Conservation (phyloP, 352 stramenopile genomes). For the Phytophthora brassicae region DNA sequence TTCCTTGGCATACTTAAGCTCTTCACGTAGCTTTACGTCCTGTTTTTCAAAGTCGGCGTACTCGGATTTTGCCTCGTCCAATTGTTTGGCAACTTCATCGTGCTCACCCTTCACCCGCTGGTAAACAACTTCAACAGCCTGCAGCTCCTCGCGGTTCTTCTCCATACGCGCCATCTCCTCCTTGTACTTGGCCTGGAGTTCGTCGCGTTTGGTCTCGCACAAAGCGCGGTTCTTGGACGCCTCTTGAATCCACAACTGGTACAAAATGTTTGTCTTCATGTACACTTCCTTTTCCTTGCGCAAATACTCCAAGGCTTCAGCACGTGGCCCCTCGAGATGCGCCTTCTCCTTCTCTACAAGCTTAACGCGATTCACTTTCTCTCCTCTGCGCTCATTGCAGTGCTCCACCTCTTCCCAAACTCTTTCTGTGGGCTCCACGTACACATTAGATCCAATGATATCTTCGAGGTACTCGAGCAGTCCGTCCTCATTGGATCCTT, state of each 20-base stretch:
- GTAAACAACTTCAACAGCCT: constrained; percentile 82
- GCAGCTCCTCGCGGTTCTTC: constrained; percentile 75
- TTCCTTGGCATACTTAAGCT: constrained; percentile 96
- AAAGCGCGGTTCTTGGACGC: constrained; percentile 72
- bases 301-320: constrained; percentile 94
- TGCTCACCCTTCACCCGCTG: constrained; percentile 84
- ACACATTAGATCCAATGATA: constrained; percentile 99
- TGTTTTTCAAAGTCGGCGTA: constrained; percentile 96
- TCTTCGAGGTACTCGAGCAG: constrained; percentile 99
- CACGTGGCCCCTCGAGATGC: constrained; percentile 92
- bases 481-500: constrained; percentile 94
- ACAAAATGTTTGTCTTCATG: constrained; percentile 96
- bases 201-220: constrained; percentile 62
- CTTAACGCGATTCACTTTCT: constrained; percentile 98
- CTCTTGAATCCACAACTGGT: constrained; percentile 93
- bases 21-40: constrained; percentile 97
- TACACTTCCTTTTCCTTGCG: constrained; percentile 96
- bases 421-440: constrained; percentile 94
- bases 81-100: constrained; percentile 75
- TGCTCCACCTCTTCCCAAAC: constrained; percentile 94
- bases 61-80: constrained; percentile 91
- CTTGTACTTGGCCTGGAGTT: constrained; percentile 79
- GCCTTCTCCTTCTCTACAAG: constrained; percentile 97
- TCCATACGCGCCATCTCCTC: constrained; percentile 73
- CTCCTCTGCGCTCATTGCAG: constrained; percentile 88